Base-by-base conservation (phyloP, 306 rosid genomes). In the Castanea crenata region DNA sequence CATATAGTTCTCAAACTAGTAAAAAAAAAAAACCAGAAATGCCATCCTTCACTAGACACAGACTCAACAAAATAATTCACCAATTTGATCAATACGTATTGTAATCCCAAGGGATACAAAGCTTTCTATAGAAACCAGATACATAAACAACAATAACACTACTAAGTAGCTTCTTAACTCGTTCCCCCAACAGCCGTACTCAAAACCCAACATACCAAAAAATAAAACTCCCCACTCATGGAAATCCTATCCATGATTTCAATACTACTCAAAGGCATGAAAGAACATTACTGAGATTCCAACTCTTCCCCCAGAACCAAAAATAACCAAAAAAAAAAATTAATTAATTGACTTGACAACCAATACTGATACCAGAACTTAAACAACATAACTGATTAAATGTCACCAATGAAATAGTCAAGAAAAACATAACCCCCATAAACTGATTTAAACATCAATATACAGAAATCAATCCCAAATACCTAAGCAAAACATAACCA, bases 361-460 rank as follows among this genome's bases (percentile, higher is more conserved):
- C 20, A 18, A 62, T 16, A 29, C 69, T 8, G 15, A 5, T 6
- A 27, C 38, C 9, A 5, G 16, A 27, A 11, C 19, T 4, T 1
- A 49, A 49, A 49, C 16, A 49, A 49, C 54, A 49, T 11, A 10
- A 12, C 54, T 49, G 54, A 49, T 49, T 49, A 3, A 3, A 12
- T 61, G 6, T 61, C 34, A 27, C 9, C 44, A 18, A 49, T 15
- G 41, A 61, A 61, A 21, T 21, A 55, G 31, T 74, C 20, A 71
- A 64, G 76, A 44, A 15, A 19, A 63, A 44, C 29, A 63, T 35
- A 23, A 32, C 80, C 58, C 82, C 55, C 35, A 76, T 69, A 32
- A 29, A 74, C 74, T 69, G 57, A 77, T 65, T 77, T 34, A 64
- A 21, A 51, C 78, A 27, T 27, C 14, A 51, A 14, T 11, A 54